These are phyloP conservation scores for Ogataea kodamae DNA, from an alignment of 805 yeast genomes.

Conservation along the genomic window DNA sequence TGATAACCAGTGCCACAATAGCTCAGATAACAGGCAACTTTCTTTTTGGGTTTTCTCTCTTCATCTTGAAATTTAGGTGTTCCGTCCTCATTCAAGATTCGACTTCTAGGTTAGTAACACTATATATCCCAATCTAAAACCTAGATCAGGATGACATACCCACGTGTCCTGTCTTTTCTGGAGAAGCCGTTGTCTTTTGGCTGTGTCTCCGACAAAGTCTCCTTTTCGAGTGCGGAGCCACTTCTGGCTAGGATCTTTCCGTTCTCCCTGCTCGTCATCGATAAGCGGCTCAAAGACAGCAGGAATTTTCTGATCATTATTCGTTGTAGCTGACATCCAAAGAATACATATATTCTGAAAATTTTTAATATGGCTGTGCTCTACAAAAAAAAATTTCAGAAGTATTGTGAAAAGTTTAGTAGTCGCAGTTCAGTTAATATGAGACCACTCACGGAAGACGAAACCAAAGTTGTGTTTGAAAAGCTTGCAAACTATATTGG, in stretches of 20 bases:
- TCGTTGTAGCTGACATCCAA: slow-evolving; percentile 5
- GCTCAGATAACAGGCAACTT: slow-evolving; percentile 87
- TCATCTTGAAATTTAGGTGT: slow-evolving; percentile 52
- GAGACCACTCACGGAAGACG: slow-evolving; percentile 97
- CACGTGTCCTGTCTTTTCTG: slow-evolving; percentile 44
- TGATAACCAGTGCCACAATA: slow-evolving; percentile 96
- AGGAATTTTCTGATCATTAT: slow-evolving; percentile 13
- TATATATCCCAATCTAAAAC: neutral
- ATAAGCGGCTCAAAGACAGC: slow-evolving; percentile 5
- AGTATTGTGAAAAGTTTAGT: slow-evolving; percentile 1
- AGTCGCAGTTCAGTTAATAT: slow-evolving; percentile 34
- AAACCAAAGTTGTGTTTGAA: slow-evolving; percentile 92
- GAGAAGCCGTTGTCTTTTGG: slow-evolving; percentile 30
- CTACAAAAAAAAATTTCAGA: slow-evolving; percentile 6
- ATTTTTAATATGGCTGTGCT: slow-evolving; percentile 9
- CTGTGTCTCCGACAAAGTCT: slow-evolving; percentile 25
- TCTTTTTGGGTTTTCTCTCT: slow-evolving; percentile 73
- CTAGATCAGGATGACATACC: slow-evolving; percentile 43
- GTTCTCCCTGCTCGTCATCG: slow-evolving; percentile 12
- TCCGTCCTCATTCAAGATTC: slow-evolving; percentile 57
- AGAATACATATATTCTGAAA: slow-evolving; percentile 5
- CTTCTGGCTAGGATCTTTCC: slow-evolving; percentile 18
- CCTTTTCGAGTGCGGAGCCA: slow-evolving; percentile 29
- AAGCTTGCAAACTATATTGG: slow-evolving; percentile 96
- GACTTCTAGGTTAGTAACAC: slow-evolving; percentile 30